These are phyloP conservation scores for Encephalitozoon intestinalis DNA, from an alignment of 371 early-diverging fungal species.

Conservation along the genomic window DNA sequence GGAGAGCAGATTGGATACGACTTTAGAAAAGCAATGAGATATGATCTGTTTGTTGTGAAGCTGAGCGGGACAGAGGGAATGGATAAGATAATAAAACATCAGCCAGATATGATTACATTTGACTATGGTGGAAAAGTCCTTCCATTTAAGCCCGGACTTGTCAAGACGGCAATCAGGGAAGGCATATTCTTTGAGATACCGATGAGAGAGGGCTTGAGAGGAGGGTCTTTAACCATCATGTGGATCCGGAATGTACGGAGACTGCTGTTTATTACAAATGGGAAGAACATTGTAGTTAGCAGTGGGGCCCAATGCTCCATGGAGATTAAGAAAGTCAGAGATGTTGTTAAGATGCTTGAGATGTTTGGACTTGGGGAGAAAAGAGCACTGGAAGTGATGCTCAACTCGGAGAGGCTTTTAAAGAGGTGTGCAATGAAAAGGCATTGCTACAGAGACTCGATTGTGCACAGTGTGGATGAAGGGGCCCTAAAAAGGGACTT, in stretches of 20 bases:
- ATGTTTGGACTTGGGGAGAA: conserved; percentile 5
- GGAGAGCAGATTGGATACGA: not conserved
- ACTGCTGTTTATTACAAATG: conserved; percentile 27
- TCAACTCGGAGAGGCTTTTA: conserved; percentile 13
- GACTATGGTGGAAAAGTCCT: not conserved
- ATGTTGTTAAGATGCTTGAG: conserved; percentile 15
- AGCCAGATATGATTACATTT: conserved; percentile 29
- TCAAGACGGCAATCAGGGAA: conserved; percentile 13
- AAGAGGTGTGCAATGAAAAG: conserved; percentile 31
- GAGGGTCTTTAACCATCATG: not conserved
- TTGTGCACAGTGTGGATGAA: conserved; percentile 23
- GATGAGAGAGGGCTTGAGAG: conserved; percentile 8
- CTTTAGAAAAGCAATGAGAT: not conserved
- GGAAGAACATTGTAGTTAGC: conserved; percentile 27
- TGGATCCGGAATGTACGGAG: conserved; percentile 31
- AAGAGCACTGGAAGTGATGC: not conserved
- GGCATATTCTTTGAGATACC: conserved; percentile 32
- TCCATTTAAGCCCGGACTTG: not conserved
- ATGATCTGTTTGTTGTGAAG: conserved; percentile 3
- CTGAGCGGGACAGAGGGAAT: not conserved
- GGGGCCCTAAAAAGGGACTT: conserved; percentile 35
- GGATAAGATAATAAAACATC: not conserved
- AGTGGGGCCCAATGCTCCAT: conserved; percentile 3
- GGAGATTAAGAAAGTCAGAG: conserved; percentile 19
- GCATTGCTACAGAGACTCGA: not conserved